These are phyloP conservation scores for Candida krabiensis DNA, from an alignment of 805 yeast species.

Conservation along the genomic window DNA sequence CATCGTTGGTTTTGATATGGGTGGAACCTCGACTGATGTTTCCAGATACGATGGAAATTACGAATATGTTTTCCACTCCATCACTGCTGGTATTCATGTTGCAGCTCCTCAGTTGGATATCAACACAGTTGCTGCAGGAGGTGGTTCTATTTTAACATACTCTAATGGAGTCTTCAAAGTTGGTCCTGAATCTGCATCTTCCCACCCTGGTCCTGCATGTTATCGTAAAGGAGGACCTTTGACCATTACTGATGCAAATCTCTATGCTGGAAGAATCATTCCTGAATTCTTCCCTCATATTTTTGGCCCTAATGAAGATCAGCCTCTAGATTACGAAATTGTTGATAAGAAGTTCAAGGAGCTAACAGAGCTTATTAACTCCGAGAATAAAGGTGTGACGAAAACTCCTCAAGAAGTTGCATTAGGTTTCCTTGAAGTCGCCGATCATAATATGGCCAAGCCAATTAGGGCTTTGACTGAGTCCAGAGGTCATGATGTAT, in stretches of 20 bases:
- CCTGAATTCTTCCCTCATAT: slow-evolving; percentile 45
- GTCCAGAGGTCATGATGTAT: slow-evolving; percentile 42
- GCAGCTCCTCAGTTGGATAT: slow-evolving; percentile 42
- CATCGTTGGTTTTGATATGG: slow-evolving; percentile 41
- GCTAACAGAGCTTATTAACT: slow-evolving; percentile 38
- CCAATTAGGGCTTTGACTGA: slow-evolving; percentile 49
- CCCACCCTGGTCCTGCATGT: slow-evolving; percentile 51
- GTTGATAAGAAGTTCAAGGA: slow-evolving; percentile 37
- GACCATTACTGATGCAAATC: slow-evolving; percentile 48
- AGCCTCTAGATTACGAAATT: slow-evolving; percentile 36
- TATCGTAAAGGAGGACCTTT: slow-evolving; percentile 49
- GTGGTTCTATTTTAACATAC: slow-evolving; percentile 32
- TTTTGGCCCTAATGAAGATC: slow-evolving; percentile 45
- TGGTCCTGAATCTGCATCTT: slow-evolving; percentile 49
- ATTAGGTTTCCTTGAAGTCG: slow-evolving; percentile 45
- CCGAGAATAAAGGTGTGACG: slow-evolving; percentile 27
- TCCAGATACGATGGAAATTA: slow-evolving; percentile 62
- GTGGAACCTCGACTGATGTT: slow-evolving; percentile 38
- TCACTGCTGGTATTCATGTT: slow-evolving; percentile 40
- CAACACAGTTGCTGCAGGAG: slow-evolving; percentile 60
- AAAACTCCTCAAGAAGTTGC: slow-evolving; percentile 45
- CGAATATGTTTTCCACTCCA: slow-evolving; percentile 72
- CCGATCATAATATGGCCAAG: slow-evolving; percentile 47
- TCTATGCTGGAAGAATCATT: slow-evolving; percentile 41
- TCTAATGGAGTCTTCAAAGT: slow-evolving; percentile 40